phyloP scores from a whole-genome alignment of 305 asterid genomes.

The Fraxinus xanthoxyloides region DNA sequence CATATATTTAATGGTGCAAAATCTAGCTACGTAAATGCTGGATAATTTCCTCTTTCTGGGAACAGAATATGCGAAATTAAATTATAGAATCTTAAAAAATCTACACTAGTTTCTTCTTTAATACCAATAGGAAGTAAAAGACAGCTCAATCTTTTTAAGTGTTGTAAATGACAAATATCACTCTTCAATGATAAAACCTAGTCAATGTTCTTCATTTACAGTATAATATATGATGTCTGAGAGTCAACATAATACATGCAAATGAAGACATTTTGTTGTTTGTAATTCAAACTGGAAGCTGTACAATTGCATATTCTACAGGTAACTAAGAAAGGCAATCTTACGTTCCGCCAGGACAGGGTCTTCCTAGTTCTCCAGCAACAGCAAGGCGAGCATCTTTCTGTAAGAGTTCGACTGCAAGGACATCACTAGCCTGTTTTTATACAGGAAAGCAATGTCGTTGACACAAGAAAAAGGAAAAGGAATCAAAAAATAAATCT shows the following conservation, averaged over 20 bases:
- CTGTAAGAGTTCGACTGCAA: slow-evolving; percentile 96
- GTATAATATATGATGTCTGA: background rate
- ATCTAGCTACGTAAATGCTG: background rate
- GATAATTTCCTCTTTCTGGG: background rate
- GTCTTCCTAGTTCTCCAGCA: slow-evolving; percentile 72
- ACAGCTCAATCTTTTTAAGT: slow-evolving; percentile 1
- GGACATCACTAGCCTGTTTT: slow-evolving; percentile 97
- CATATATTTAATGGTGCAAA: background rate
- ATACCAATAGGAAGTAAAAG: background rate
- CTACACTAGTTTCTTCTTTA: slow-evolving; percentile 4
- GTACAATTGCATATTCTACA: background rate
- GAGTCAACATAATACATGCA: background rate
- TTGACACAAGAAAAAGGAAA: slow-evolving; percentile 4
- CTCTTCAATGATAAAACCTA: background rate
- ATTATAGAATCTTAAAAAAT: background rate
- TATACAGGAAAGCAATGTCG: slow-evolving; percentile 21
- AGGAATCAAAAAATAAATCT: background rate
- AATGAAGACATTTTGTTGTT: background rate
- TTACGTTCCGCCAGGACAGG: slow-evolving; percentile 87
- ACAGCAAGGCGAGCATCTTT: slow-evolving; percentile 89
- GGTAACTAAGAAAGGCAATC: slow-evolving; percentile 18
- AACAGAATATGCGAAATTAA: background rate
- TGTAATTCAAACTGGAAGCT: slow-evolving; percentile 10
- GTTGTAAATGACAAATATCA: background rate
- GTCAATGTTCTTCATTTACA: background rate